Conservation (phyloP, 1,284 basidiomycete genomes). For the Lentinula novae-zelandiae region DNA sequence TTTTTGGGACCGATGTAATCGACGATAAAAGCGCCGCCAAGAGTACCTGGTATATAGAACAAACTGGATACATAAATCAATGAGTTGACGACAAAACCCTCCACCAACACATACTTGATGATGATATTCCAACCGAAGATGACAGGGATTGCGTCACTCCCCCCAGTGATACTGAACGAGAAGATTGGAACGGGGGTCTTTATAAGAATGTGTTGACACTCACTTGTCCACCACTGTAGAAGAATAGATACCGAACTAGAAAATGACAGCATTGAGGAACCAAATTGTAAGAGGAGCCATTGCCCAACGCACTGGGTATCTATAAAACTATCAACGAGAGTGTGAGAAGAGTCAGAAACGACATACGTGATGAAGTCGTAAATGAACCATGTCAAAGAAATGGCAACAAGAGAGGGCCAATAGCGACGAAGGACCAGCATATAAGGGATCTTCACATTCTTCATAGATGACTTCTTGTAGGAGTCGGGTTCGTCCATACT, state of each 20-base stretch:
- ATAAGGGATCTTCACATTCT: slow-evolving; percentile 71
- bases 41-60: slow-evolving; percentile 72
- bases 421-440: slow-evolving; percentile 79
- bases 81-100: not conserved
- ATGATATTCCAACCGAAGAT: slow-evolving; percentile 78
- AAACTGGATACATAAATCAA: slow-evolving; percentile 37
- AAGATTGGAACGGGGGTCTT: not conserved
- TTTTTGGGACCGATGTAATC: slow-evolving; percentile 74
- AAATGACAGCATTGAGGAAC: slow-evolving; percentile 1
- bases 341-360: slow-evolving; percentile 1
- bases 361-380: slow-evolving; percentile 79
- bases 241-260: slow-evolving; percentile 80
- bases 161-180: slow-evolving; percentile 26
- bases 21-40: slow-evolving; percentile 76
- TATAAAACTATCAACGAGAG: slow-evolving; percentile 20
- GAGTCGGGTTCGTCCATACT: slow-evolving; percentile 78
- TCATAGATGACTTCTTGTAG: slow-evolving; percentile 77
- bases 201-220: slow-evolving; percentile 12
- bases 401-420: slow-evolving; percentile 63
- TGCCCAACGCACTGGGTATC: slow-evolving; percentile 50
- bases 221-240: slow-evolving; percentile 73
- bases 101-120: slow-evolving; percentile 54
- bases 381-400: slow-evolving; percentile 79
- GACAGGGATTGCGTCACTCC: slow-evolving; percentile 42
- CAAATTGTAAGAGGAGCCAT: not conserved